Base-by-base conservation (phyloP, 2,329 filamentous ascomycete species). In the Parascedosporium putredinis region DNA sequence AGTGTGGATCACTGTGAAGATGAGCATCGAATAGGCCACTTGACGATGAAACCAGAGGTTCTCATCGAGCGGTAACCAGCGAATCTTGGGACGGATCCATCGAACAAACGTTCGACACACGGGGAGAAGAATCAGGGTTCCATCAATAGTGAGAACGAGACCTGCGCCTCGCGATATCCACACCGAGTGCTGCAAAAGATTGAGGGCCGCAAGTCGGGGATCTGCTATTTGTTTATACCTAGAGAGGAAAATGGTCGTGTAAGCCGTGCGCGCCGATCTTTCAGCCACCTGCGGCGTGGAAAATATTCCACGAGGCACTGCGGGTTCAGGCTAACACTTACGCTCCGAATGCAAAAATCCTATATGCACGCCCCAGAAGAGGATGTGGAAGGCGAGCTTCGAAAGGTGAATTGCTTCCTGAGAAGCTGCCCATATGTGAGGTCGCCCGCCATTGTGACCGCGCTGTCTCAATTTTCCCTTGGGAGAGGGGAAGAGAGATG, bases 11-110 rank as follows among this genome's bases (percentile, higher is more conserved):
- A 82, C 75, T 23, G 84, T 86, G 66, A 90, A 98, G 49, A 95
- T 62, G 3, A 97, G 74, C 69, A 97, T 73, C 1, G 88, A 75
- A 63, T 98, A 98, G 22, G 93, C 91, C 34, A 95, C 78, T 66
- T 98, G 93, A 55, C 91, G 78, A 71, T 98, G 93, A 67, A 98
- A 94, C 89, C 90, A 98, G 57, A 90, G 77, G 53, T 90, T 94
- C 70, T 98, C 93, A 62, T 98, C 93, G n/a, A 98, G 76, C 4
- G 93, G 93, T 10, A 97, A 64, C 72, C 86, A 95, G 65, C 82
- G 80, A 55, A 95, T 69, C 72, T 94, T 95, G 23, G 93, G 93
- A 55, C 93, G 80, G 50, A 97, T 65, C 62, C 81, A 85, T 64
- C 88, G 81, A 62, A 98, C 77, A 27, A 97, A 70, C 51, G 91